Conservation (phyloP, 108 stramenopile species). For the Conticribra guillardii region DNA sequence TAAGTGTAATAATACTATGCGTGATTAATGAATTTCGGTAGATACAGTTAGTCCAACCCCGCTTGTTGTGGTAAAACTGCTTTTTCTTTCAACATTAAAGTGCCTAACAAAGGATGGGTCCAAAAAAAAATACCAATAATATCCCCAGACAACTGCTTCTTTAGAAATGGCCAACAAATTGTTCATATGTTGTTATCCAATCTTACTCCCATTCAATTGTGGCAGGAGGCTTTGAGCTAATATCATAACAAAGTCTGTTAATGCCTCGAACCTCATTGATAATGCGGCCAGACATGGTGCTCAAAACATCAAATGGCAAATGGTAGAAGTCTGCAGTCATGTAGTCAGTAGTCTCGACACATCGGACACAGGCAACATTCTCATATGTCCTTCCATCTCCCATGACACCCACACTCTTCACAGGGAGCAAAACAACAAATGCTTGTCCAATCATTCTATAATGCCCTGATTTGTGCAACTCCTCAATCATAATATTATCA, state of each 20-base stretch:
- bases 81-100: too few species aligned
- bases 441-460: slow-evolving; percentile 98
- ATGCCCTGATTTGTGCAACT: slow-evolving; percentile 87
- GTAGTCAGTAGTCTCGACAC: slow-evolving; percentile 97
- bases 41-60: too few species aligned
- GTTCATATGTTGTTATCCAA: too few species aligned
- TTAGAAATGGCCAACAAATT: too few species aligned
- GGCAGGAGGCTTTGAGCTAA: slow-evolving; percentile 98
- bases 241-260: slow-evolving; percentile 97
- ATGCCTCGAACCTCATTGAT: slow-evolving; percentile 98
- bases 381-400: slow-evolving; percentile 97
- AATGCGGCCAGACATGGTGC: slow-evolving; percentile 92
- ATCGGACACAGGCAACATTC: slow-evolving; percentile 90
- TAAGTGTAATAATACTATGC: too few species aligned
- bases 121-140: too few species aligned
- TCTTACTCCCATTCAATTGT: slow-evolving; percentile 99
- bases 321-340: slow-evolving; percentile 99
- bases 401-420: slow-evolving; percentile 98
- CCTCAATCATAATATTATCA: slow-evolving; percentile 96
- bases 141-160: too few species aligned
- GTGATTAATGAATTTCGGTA: too few species aligned
- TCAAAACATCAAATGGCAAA: slow-evolving; percentile 96
- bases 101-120: too few species aligned
- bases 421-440: slow-evolving; percentile 95
- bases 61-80: too few species aligned